Evolutionary conservation across 495 filamentous ascomycete genomes (phyloP), one percentile per base, ranked within the genome.

Genomic region (Penicillium canariense): DNA sequence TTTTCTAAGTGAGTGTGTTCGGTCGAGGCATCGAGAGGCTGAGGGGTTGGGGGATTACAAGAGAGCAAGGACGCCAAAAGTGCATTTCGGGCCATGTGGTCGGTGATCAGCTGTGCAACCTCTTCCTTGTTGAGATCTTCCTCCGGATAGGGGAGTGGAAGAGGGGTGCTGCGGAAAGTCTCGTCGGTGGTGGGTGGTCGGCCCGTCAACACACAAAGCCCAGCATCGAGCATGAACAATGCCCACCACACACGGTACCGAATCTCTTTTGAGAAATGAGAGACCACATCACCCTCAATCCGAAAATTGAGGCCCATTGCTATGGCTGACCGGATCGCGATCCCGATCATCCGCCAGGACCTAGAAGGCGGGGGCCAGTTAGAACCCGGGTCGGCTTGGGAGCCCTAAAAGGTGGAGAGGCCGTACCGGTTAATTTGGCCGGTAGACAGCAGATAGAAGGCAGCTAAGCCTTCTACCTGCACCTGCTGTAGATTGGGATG

Each of bases 271-370:
- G 84, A 77, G 11, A 69, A 50, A 27, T 79, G 72, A 15, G 60
- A 53, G 18, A 84, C 58, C 6, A 65, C 65, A n/a, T 65, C 70
- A 38, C 71, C 78, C 30, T 83, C 77, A 55, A 78, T 87, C n/a
- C 82, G 79, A 18, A 87, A 62, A 55, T 87, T 82, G 17, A 88
- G 68, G 14, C 84, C 84, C 48, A 87, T 76, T 0, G 78, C 76
- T 32, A 80, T 67, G 5, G 81, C 82, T 54, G 80, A 78, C 36
- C 84, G 77, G 50, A 87, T 71, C 5, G 82, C 79, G 28, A 84
- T 68, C 17, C 84, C 84, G 60, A 73, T 76, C 18, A 81, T 70
- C 85, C 43, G 43, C 43, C 43, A 46, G 54, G 36, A 55, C 20
- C 54, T 56, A 14, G n/a, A 26, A 52, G 6, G 12, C 30, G 12